Percentiles rank a stretch among this genome's conserved stretches.
These are phyloP conservation scores for Pseudoscleropodium purum DNA, from an alignment of 225 moss, liverwort and hornwort genomes.

Conservation along the genomic window DNA sequence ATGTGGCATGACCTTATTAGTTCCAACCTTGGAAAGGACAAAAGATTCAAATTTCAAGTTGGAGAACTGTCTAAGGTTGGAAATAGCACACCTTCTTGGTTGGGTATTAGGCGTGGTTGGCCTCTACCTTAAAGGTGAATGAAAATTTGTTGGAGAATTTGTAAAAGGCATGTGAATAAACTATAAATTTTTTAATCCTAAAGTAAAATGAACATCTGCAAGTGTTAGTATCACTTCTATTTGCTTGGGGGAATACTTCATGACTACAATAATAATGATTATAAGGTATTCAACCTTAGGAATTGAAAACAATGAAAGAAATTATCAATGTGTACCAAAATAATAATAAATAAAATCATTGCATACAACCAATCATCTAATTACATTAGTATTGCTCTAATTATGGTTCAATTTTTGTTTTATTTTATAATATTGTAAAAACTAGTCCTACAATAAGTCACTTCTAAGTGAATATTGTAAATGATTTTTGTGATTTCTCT, in stretches of 20 bases:
- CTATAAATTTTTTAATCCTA: not conserved
- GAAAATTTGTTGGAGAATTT: not conserved
- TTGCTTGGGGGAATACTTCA: not conserved
- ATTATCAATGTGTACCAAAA: not conserved
- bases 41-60: no score
- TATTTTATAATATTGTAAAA: not conserved
- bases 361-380: not conserved
- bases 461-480: not conserved
- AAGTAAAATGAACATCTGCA: no score
- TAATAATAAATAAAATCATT: not conserved
- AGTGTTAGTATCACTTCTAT: not conserved
- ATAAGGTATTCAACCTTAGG: not conserved
- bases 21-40: no score
- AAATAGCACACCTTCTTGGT: no score
- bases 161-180: no score
- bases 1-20: no score
- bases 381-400: not conserved
- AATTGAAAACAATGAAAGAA: not conserved
- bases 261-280: not conserved
- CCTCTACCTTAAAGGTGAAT: no score
- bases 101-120: no score
- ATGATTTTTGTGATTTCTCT: not conserved
- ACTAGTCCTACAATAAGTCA: no score
- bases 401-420: fast-evolving
- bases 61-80: no score